Percentiles rank a stretch among this genome's conserved stretches.
phyloP scores from a whole-genome alignment of 345 rosid species.

The Pelargonium nanum region DNA sequence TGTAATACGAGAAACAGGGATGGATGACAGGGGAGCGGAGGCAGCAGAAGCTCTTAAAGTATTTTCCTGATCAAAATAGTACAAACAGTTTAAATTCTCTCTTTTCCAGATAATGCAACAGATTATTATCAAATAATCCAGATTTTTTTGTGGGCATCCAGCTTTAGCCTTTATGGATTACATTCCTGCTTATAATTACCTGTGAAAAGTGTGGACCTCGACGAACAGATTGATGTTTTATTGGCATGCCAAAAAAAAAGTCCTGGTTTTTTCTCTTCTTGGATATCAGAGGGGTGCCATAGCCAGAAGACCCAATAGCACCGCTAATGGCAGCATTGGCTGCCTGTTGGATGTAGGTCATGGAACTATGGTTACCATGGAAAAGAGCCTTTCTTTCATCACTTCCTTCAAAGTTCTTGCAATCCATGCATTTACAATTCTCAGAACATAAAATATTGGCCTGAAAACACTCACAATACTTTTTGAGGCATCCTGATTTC shows the following conservation, averaged over 20 bases:
- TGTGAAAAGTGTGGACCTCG: conserved; percentile 19
- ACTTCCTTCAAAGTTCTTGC: conserved; percentile 74
- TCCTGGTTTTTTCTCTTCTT: conserved; percentile 54
- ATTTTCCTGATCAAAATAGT: conserved; percentile 20
- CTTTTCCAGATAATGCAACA: background rate
- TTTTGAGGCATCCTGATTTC: conserved; percentile 86
- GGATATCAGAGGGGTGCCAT: conserved; percentile 26
- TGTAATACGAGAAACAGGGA: conserved; percentile 19
- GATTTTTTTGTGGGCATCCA: too few species aligned
- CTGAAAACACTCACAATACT: conserved; percentile 90
- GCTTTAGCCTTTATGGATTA: background rate
- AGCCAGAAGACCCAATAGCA: conserved; percentile 58
- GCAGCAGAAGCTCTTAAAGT: conserved; percentile 15
- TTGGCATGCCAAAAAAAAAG: conserved; percentile 15
- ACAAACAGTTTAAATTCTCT: background rate
- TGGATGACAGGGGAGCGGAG: conserved; percentile 20
- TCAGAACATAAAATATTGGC: conserved; percentile 76
- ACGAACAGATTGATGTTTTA: conserved; percentile 18
- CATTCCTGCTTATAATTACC: conserved; percentile 23
- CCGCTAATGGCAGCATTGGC: conserved; percentile 61
- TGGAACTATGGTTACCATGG: conserved; percentile 33
- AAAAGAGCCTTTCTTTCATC: conserved; percentile 47
- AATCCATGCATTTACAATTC: conserved; percentile 71
- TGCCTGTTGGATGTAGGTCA: conserved; percentile 42
- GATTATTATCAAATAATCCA: too few species aligned